phyloP scores from a whole-genome alignment of 2,329 filamentous ascomycete species.

The Botrytis galanthina region DNA sequence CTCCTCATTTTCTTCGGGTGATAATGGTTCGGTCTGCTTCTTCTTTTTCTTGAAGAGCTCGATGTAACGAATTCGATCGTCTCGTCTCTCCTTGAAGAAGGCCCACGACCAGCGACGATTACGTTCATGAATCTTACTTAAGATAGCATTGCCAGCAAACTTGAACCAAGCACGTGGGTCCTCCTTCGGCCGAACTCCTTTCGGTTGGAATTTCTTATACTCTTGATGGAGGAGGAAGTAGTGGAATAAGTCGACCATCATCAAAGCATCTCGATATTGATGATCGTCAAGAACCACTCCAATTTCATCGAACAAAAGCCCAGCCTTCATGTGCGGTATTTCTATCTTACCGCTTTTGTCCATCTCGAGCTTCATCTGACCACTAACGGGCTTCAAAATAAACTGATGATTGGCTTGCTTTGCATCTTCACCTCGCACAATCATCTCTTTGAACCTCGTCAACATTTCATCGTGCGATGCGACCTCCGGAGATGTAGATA shows the following conservation, averaged over 20 bases:
- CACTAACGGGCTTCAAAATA: conserved; percentile 92
- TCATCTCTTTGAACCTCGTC: conserved; percentile 72
- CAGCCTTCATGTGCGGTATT: conserved; percentile 83
- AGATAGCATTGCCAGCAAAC: conserved; percentile 85
- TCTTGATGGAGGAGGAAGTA: conserved; percentile 98
- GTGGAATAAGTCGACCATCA: conserved; percentile 98
- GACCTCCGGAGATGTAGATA: conserved; percentile 55
- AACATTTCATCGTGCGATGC: conserved; percentile 76
- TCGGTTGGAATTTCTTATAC: conserved; percentile 89
- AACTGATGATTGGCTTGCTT: conserved; percentile 70
- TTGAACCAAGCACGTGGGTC: conserved; percentile 88
- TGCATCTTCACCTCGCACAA: conserved; percentile 65
- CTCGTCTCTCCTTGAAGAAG: conserved; percentile 88
- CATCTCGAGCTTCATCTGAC: conserved; percentile 89
- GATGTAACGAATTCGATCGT: conserved; percentile 86
- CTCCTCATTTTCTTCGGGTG: conserved; percentile 67
- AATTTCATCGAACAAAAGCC: conserved; percentile 92
- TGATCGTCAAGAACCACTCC: conserved; percentile 96
- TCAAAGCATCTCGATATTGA: conserved; percentile 93
- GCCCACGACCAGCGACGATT: conserved; percentile 95
- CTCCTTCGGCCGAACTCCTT: conserved; percentile 75
- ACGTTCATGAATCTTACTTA: conserved; percentile 90
- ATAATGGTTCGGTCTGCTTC: conserved; percentile 62
- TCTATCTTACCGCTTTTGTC: conserved; percentile 85
- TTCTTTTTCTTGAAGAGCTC: conserved; percentile 94